These are phyloP conservation scores for Chlorella sp. DNA, from an alignment of 139 green algal species.

Conservation along the genomic window DNA sequence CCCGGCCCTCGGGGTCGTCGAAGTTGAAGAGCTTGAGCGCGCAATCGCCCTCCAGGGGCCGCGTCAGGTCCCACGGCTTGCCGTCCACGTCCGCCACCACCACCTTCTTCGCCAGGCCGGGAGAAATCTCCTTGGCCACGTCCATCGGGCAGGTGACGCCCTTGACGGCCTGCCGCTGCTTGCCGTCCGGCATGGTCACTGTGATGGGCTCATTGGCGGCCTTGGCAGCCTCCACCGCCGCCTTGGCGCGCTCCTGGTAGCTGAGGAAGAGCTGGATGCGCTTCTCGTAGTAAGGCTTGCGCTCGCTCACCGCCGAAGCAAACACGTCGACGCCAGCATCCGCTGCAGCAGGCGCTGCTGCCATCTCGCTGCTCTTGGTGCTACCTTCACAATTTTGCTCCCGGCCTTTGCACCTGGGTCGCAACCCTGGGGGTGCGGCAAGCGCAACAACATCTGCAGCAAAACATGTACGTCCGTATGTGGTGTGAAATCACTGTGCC, in stretches of 20 bases:
- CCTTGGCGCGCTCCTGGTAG: constrained; percentile 54
- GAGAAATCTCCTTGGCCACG: constrained; percentile 79
- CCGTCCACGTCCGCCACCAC: constrained; percentile 85
- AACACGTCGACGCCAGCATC: not conserved
- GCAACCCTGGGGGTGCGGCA: too few relatives aligned
- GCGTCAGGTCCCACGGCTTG: constrained; percentile 79
- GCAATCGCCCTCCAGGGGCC: constrained; percentile 87
- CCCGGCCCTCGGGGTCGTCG: constrained; percentile 78
- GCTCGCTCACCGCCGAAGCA: constrained; percentile 42
- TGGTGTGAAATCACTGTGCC: too few relatives aligned
- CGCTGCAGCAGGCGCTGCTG: not conserved
- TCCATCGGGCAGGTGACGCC: constrained; percentile 89
- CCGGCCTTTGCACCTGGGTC: too few relatives aligned
- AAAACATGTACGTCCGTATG: too few relatives aligned
- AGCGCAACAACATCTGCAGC: too few relatives aligned
- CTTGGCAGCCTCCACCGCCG: constrained; percentile 43
- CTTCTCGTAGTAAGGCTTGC: constrained; percentile 72
- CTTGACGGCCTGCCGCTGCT: constrained; percentile 58
- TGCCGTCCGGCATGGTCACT: constrained; percentile 84
- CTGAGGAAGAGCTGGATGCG: constrained; percentile 86
- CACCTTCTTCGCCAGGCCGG: constrained; percentile 84
- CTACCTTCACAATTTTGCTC: too few relatives aligned
- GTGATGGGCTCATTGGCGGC: constrained; percentile 56
- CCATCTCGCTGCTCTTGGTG: too few relatives aligned
- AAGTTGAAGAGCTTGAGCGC: constrained; percentile 81